A percentile compares a stretch with the other conserved stretches of the same genome.
phyloP scores from a whole-genome alignment of 495 filamentous ascomycete genomes.

The Massariosphaeria phaeospora region DNA sequence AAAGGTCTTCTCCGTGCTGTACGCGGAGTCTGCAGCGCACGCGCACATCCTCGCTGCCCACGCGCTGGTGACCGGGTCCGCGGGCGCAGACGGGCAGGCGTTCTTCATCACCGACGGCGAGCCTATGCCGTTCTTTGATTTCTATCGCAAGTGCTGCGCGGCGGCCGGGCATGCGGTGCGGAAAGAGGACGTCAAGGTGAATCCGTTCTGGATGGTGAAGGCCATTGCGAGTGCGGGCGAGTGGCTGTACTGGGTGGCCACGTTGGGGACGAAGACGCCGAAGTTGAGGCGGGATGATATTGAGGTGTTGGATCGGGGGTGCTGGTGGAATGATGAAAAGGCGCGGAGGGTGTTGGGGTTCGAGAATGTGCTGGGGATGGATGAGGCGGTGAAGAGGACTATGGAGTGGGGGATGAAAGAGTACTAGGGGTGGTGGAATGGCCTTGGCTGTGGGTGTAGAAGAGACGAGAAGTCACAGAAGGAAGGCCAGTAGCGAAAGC shows the following conservation, averaged over 20 bases:
- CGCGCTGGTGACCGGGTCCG: slow-evolving; percentile 1
- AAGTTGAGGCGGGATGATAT: slow-evolving; percentile 23
- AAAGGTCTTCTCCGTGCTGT: slow-evolving; percentile 30
- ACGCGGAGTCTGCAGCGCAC: slow-evolving; percentile 5
- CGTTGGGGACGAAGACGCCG: slow-evolving; percentile 29
- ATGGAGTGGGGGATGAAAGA: slow-evolving; percentile 27
- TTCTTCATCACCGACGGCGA: slow-evolving; percentile 36
- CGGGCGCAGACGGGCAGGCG: slow-evolving; percentile 28
- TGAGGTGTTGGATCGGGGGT: slow-evolving; percentile 28
- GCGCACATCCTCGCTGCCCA: slow-evolving; percentile 19
- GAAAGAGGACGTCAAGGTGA: slow-evolving; percentile 28
- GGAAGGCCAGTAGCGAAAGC: too few species aligned
- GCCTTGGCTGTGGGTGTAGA: too few species aligned
- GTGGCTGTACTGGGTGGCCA: slow-evolving; percentile 31
- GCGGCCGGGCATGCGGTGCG: slow-evolving; percentile 28
- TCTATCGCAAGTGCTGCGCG: slow-evolving; percentile 28
- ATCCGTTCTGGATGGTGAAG: slow-evolving; percentile 29
- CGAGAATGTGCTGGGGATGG: slow-evolving; percentile 30
- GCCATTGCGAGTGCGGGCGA: slow-evolving; percentile 27
- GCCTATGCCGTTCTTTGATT: slow-evolving; percentile 33
- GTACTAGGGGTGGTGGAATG: not conserved
- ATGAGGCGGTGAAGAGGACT: slow-evolving; percentile 24
- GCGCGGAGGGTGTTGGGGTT: slow-evolving; percentile 35
- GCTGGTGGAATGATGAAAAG: slow-evolving; percentile 34
- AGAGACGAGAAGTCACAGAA: too few species aligned